Evolutionary conservation across 768 basidiomycete species (phyloP).

Genomic region (Podaxis sp.): DNA sequence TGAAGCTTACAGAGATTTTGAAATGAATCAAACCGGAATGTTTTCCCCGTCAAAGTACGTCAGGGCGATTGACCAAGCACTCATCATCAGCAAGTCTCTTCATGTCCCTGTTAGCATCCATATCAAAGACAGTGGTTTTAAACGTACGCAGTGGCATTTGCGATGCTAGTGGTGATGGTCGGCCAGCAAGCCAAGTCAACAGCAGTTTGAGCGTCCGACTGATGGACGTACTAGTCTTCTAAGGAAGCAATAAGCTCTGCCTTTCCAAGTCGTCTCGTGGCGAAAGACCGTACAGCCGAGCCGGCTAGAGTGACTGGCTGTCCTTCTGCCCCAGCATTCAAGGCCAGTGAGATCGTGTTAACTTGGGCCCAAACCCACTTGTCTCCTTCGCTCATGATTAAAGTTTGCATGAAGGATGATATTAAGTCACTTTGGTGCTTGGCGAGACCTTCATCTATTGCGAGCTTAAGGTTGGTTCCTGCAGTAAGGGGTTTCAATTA

Average conservation of each 20-base stretch:
- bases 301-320: constrained; percentile 78
- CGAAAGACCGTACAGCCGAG: constrained; percentile 78
- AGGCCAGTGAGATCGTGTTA: constrained; percentile 64
- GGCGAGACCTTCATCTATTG: constrained; percentile 85
- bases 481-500: constrained; percentile 1
- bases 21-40: constrained; percentile 61
- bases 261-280: constrained; percentile 82
- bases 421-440: constrained; percentile 81
- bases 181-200: constrained; percentile 6
- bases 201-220: not conserved
- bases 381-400: constrained; percentile 97
- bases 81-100: constrained; percentile 78
- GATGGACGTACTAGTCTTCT: constrained; percentile 79
- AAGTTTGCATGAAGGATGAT: constrained; percentile 90
- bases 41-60: constrained; percentile 58
- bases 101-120: not conserved
- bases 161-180: constrained; percentile 51
- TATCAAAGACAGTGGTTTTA: not conserved
- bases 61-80: constrained; percentile 70
- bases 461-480: constrained; percentile 87
- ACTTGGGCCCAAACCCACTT: constrained; percentile 80
- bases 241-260: constrained; percentile 76
- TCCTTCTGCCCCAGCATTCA: constrained; percentile 65
- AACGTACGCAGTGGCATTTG: constrained; percentile 75
- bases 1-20: not conserved